A percentile compares a stretch with the other conserved stretches of the same genome.
phyloP scores from a whole-genome alignment of 2,329 filamentous ascomycete genomes.

The Cercospora sp. region DNA sequence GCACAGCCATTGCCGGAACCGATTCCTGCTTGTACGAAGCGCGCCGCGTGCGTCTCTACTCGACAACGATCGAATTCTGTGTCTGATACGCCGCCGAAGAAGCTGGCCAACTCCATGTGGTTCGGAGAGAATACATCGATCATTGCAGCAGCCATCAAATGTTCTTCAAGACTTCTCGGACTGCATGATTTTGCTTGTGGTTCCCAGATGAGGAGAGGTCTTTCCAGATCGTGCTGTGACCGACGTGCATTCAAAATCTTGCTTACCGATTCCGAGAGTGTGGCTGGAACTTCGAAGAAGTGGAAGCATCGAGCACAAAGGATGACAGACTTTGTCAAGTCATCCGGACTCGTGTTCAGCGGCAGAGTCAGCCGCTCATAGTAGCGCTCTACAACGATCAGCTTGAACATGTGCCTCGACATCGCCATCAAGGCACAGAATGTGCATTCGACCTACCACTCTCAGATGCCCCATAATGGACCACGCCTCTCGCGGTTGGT shows the following conservation, averaged over 20 bases:
- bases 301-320: constrained; percentile 24
- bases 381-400: constrained; percentile 17
- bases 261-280: constrained; percentile 18
- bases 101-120: constrained; percentile 31
- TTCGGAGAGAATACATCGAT: constrained; percentile 37
- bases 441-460: constrained; percentile 16
- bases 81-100: constrained; percentile 23
- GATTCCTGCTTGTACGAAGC: constrained; percentile 24
- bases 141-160: constrained; percentile 19
- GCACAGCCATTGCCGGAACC: constrained; percentile 25
- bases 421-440: background rate
- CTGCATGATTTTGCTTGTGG: constrained; percentile 34
- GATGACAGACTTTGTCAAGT: constrained; percentile 15
- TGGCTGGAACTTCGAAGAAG: constrained; percentile 31
- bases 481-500: constrained; percentile 29
- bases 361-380: constrained; percentile 32
- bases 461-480: constrained; percentile 27
- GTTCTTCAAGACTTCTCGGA: constrained; percentile 22
- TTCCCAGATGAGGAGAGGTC: constrained; percentile 33
- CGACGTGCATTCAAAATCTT: constrained; percentile 9
- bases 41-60: constrained; percentile 27
- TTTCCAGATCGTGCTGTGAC: background rate
- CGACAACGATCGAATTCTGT: constrained; percentile 16
- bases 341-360: constrained; percentile 21
- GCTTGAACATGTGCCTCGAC: background rate